phyloP scores from a whole-genome alignment of 768 basidiomycete genomes.

The Pholiota conissans region DNA sequence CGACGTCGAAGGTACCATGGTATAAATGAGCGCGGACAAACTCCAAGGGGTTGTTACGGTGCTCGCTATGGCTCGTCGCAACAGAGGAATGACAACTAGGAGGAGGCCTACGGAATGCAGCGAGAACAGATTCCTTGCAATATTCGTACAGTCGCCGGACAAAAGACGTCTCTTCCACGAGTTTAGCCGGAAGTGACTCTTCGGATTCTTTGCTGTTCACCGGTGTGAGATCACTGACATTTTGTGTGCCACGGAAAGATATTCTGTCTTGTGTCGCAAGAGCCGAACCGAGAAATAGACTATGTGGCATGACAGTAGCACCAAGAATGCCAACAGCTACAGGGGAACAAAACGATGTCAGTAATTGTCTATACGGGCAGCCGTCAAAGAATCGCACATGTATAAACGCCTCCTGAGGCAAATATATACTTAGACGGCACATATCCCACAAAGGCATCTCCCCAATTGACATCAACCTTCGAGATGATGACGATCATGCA shows the following conservation, averaged over 20 bases:
- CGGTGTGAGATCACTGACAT: constrained; percentile 13
- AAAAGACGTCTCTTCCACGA: constrained; percentile 8
- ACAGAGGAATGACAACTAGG: constrained; percentile 30
- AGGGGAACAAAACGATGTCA: background rate
- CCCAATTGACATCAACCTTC: constrained; percentile 71
- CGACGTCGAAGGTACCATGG: constrained; percentile 67
- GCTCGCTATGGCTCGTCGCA: constrained; percentile 50
- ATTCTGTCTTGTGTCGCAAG: constrained; percentile 83
- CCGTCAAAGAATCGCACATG: constrained; percentile 42
- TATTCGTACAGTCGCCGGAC: constrained; percentile 13
- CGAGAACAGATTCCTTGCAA: constrained; percentile 25
- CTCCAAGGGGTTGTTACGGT: constrained; percentile 52
- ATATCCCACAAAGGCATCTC: constrained; percentile 70
- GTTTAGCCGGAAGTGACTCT: constrained; percentile 4
- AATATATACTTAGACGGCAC: constrained; percentile 70
- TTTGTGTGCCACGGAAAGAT: constrained; percentile 28
- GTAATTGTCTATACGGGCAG: background rate
- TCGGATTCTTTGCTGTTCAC: constrained; percentile 20
- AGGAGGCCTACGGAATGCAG: constrained; percentile 39
- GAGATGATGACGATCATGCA: constrained; percentile 80
- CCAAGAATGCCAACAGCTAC: constrained; percentile 72
- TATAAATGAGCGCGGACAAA: constrained; percentile 66
- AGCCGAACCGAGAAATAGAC: constrained; percentile 85
- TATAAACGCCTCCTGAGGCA: constrained; percentile 57
- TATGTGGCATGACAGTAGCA: constrained; percentile 93